Evolutionary conservation across 1,284 basidiomycete species (phyloP).

Genomic region (Ustilago hordei): DNA sequence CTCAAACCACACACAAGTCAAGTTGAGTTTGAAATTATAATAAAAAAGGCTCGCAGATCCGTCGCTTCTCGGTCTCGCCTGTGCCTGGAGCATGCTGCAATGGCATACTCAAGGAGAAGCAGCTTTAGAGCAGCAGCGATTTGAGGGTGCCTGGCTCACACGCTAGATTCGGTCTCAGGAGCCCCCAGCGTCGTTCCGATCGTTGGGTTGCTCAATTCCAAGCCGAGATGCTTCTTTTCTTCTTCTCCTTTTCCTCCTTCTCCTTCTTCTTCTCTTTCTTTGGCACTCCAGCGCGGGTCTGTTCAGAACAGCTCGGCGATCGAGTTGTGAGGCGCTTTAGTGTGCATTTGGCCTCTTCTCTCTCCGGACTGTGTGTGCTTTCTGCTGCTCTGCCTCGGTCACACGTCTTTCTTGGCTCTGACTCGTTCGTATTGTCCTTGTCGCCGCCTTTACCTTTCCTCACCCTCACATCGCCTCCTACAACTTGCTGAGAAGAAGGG

Average conservation of each 20-base stretch:
- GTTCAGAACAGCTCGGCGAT: neutral
- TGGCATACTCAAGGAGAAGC: neutral
- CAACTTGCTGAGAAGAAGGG: neutral
- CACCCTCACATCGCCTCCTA: conserved; percentile 4
- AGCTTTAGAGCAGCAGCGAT: neutral
- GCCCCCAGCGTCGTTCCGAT: neutral
- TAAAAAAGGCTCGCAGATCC: conserved; percentile 1
- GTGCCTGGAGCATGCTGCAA: neutral
- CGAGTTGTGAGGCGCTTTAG: neutral
- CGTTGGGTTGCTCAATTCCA: conserved; percentile 13
- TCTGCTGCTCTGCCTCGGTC: conserved; percentile 6
- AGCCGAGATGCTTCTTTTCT: conserved; percentile 8
- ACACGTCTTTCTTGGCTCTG: conserved; percentile 7
- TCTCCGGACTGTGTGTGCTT: neutral
- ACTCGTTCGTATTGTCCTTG: neutral
- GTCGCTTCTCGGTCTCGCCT: conserved; percentile 18
- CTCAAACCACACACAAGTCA: too few relatives aligned
- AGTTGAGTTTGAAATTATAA: neutral
- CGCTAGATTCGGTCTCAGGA: neutral
- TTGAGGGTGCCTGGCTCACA: neutral
- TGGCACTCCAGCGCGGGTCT: neutral
- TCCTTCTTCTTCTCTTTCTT: neutral
- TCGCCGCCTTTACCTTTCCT: neutral
- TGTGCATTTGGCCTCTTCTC: neutral
- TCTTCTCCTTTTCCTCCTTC: neutral